These are phyloP conservation scores for Paspalum notatum DNA, from an alignment of 176 grass and related monocot genomes.

Conservation along the genomic window DNA sequence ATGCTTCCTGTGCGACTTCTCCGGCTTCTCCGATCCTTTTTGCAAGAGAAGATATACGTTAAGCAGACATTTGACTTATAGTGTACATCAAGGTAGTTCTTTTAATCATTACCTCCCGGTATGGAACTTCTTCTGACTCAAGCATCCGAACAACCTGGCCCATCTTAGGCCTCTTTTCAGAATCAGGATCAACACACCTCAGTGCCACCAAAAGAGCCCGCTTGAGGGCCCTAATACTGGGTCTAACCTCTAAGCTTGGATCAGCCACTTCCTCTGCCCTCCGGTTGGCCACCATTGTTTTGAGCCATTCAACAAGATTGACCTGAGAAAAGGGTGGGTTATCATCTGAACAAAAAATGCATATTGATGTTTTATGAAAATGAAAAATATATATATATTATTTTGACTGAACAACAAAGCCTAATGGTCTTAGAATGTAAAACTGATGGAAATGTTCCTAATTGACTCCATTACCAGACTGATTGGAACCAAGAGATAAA, in stretches of 20 bases:
- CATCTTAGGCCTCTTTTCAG: constrained; percentile 90
- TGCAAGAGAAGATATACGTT: neutral
- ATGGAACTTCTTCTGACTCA: constrained; percentile 76
- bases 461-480: neutral
- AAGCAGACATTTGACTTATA: neutral
- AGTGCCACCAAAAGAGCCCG: constrained; percentile 68
- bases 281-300: constrained; percentile 73
- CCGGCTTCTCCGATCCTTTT: constrained; percentile 59
- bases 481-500: too few species aligned
- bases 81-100: constrained; percentile 11
- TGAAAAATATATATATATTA: neutral
- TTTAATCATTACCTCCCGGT: constrained; percentile 63
- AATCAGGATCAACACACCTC: constrained; percentile 81
- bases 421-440: neutral
- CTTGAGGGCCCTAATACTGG: constrained; percentile 65
- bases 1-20: constrained; percentile 65
- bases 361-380: neutral
- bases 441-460: neutral
- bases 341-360: constrained; percentile 4
- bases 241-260: constrained; percentile 58
- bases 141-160: constrained; percentile 85
- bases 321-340: constrained; percentile 46
- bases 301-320: constrained; percentile 91
- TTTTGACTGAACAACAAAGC: neutral
- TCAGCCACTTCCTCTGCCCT: constrained; percentile 87